Percentiles rank a stretch among this genome's conserved stretches.
phyloP scores from a whole-genome alignment of 805 yeast genomes.

The Ogataea paraovalis region DNA sequence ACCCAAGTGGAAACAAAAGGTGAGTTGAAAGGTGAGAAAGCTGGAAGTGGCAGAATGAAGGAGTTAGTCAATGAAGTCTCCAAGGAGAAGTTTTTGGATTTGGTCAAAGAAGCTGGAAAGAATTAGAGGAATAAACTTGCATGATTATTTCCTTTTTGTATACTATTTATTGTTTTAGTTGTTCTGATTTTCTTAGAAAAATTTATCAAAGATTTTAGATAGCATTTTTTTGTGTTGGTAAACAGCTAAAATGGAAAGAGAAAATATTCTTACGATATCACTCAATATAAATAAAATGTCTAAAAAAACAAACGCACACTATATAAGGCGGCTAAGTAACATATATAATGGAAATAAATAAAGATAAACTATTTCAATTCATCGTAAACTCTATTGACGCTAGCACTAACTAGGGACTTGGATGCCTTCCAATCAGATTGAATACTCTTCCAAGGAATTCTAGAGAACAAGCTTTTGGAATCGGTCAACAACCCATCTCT shows the following conservation, averaged over 20 bases:
- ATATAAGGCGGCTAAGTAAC: neutral
- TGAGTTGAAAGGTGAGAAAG: constrained; percentile 41
- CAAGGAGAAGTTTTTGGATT: constrained; percentile 83
- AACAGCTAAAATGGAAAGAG: too few relatives aligned
- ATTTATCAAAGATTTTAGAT: neutral
- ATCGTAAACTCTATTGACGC: constrained; percentile 26
- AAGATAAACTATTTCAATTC: constrained; percentile 9
- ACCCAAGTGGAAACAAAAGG: constrained; percentile 63
- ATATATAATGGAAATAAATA: constrained; percentile 1
- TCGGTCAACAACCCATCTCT: constrained; percentile 22
- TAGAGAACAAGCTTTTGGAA: constrained; percentile 26
- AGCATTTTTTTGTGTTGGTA: too few relatives aligned
- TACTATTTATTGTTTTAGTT: neutral
- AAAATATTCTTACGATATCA: too few relatives aligned
- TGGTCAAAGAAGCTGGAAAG: constrained; percentile 76
- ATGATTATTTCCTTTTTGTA: neutral
- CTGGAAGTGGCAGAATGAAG: constrained; percentile 45
- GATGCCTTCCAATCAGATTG: constrained; percentile 36
- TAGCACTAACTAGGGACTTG: constrained; percentile 26
- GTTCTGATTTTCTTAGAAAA: too few relatives aligned
- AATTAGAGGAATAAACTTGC: constrained; percentile 3
- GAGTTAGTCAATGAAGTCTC: constrained; percentile 74
- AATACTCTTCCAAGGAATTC: constrained; percentile 33
- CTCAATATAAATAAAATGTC: too few relatives aligned
- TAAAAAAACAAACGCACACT: neutral